These are phyloP conservation scores for Solanum corneliomulleri DNA, from an alignment of 257 asterid species.

Conservation along the genomic window DNA sequence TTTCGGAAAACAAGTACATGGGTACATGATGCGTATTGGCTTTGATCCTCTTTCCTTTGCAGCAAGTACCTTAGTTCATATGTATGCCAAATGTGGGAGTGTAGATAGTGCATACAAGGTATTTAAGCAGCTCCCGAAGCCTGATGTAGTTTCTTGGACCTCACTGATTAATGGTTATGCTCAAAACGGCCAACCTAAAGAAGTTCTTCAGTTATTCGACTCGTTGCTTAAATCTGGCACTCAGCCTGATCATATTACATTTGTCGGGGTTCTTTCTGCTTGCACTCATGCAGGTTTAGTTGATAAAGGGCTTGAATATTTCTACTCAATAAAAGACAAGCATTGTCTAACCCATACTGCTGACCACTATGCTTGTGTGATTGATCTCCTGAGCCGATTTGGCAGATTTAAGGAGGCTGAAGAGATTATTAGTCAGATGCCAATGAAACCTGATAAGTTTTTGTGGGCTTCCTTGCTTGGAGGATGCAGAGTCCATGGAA, in stretches of 20 bases:
- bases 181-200: conserved; percentile 48
- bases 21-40: conserved; percentile 45
- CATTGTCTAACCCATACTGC: conserved; percentile 35
- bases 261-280: conserved; percentile 68
- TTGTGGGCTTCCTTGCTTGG: conserved; percentile 70
- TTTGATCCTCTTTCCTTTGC: conserved; percentile 56
- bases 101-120: conserved; percentile 41
- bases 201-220: conserved; percentile 50
- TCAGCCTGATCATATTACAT: conserved; percentile 54
- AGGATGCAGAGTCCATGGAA: conserved; percentile 69
- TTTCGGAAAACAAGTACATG: conserved; percentile 61
- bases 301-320: conserved; percentile 55
- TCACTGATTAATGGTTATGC: conserved; percentile 69
- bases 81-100: conserved; percentile 67
- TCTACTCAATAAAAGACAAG: conserved; percentile 43
- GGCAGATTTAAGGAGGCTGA: conserved; percentile 67
- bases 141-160: conserved; percentile 69
- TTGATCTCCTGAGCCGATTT: conserved; percentile 62
- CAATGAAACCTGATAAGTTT: conserved; percentile 50
- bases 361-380: conserved; percentile 64
- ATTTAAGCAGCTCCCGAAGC: conserved; percentile 33
- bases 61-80: conserved; percentile 66
- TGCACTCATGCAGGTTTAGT: conserved; percentile 60
- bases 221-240: conserved; percentile 31
- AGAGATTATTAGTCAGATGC: conserved; percentile 42